These are phyloP conservation scores for Suillus brevipes DNA, from an alignment of 768 basidiomycete species.

Conservation along the genomic window DNA sequence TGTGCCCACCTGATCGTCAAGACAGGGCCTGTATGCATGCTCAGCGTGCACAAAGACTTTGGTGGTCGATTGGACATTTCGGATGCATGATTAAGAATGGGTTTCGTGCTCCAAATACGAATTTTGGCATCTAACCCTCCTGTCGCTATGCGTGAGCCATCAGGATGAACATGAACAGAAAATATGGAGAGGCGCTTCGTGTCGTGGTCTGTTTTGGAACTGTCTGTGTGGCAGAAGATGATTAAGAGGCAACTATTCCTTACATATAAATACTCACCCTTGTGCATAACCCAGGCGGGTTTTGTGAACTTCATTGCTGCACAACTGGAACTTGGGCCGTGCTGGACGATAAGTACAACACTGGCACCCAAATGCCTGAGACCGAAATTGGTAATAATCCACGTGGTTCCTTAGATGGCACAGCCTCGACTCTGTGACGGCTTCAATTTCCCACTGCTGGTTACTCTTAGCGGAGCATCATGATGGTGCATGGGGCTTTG, in stretches of 20 bases:
- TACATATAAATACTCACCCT: slow-evolving; percentile 39
- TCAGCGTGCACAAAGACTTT: slow-evolving; percentile 86
- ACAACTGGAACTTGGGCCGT: not conserved
- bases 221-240: slow-evolving; percentile 29
- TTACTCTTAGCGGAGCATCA: no score
- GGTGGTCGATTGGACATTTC: slow-evolving; percentile 72
- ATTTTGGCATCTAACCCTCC: slow-evolving; percentile 95
- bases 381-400: not conserved
- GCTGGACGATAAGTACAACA: not conserved
- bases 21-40: slow-evolving; percentile 93
- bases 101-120: slow-evolving; percentile 95
- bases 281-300: slow-evolving; percentile 85
- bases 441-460: no score
- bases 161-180: slow-evolving; percentile 92
- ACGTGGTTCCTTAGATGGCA: not conserved
- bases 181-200: slow-evolving; percentile 82
- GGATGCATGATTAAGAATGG: slow-evolving; percentile 77
- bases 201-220: slow-evolving; percentile 55
- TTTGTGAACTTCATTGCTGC: slow-evolving; percentile 79
- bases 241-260: not conserved
- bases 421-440: no score
- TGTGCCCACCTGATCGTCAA: slow-evolving; percentile 92
- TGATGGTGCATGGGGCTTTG: no score
- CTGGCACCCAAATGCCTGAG: not conserved
- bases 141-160: slow-evolving; percentile 95